Evolutionary conservation across 169 alveolate genomes (phyloP).

Genomic region (Plasmodium ovale): DNA sequence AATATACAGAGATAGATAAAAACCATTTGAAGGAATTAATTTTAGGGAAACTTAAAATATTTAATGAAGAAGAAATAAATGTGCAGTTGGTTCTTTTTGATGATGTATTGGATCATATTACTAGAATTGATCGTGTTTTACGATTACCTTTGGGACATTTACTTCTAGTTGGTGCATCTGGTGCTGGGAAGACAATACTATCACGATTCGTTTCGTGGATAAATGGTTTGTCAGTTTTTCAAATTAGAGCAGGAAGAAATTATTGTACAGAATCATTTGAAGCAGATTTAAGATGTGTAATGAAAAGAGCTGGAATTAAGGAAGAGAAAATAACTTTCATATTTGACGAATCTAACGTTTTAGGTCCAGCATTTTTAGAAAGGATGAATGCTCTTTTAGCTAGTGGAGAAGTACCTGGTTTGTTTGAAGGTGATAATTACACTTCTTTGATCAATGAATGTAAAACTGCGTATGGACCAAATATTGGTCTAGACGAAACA

Average conservation of each 20-base stretch:
- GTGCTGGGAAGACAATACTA: slow-evolving; percentile 96
- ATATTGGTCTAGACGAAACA: slow-evolving; percentile 93
- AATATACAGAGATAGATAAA: slow-evolving; percentile 85
- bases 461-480: slow-evolving; percentile 90
- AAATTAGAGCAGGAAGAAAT: slow-evolving; percentile 97
- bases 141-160: slow-evolving; percentile 98
- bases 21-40: slow-evolving; percentile 90
- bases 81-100: slow-evolving; percentile 96
- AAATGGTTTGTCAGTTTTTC: slow-evolving; percentile 95
- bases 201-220: slow-evolving; percentile 97
- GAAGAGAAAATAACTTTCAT: slow-evolving; percentile 97
- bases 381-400: slow-evolving; percentile 99
- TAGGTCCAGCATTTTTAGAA: slow-evolving; percentile 98
- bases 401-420: slow-evolving; percentile 99
- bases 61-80: slow-evolving; percentile 96
- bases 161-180: slow-evolving; percentile 97
- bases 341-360: slow-evolving; percentile 97
- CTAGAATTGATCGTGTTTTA: slow-evolving; percentile 97
- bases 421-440: slow-evolving; percentile 98
- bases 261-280: slow-evolving; percentile 95
- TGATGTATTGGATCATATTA: slow-evolving; percentile 96
- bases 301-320: slow-evolving; percentile 98
- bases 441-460: slow-evolving; percentile 93
- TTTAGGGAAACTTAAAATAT: slow-evolving; percentile 88
- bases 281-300: slow-evolving; percentile 96